Conservation (phyloP, 2,329 filamentous ascomycete species). For the Salinomyces thailandicus region DNA sequence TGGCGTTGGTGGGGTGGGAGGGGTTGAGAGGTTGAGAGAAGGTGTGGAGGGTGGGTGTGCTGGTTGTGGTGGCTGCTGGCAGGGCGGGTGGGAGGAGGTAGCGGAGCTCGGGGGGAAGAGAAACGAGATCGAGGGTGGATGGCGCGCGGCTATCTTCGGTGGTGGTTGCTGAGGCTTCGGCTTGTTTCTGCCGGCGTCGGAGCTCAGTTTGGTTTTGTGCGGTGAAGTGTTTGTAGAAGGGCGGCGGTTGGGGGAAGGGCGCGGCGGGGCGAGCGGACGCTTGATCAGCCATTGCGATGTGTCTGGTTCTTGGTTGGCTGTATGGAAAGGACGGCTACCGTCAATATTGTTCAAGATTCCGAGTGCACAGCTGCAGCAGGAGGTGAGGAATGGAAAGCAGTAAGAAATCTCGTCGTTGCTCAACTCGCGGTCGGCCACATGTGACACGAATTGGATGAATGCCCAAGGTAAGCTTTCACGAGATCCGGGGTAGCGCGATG, state of each 20-base stretch:
- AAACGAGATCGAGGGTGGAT: conserved; percentile 22
- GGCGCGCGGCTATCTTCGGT: conserved; percentile 17
- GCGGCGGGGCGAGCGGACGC: conserved; percentile 27
- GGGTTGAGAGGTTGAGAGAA: conserved; percentile 52
- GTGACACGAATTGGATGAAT: too few species aligned
- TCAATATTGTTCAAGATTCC: too few species aligned
- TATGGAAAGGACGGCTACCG: too few species aligned
- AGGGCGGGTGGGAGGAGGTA: conserved; percentile 73
- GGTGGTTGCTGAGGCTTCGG: conserved; percentile 17
- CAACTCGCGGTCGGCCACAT: too few species aligned
- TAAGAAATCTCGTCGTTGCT: too few species aligned
- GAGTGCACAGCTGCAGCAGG: too few species aligned
- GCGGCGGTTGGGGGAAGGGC: conserved; percentile 75
- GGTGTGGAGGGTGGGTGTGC: conserved; percentile 67
- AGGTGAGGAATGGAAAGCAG: too few species aligned
- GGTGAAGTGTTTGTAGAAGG: conserved; percentile 85
- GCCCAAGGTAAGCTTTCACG: too few species aligned
- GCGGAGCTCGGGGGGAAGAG: conserved; percentile 59
- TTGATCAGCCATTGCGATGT: conserved; percentile 19
- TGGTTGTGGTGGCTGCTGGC: conserved; percentile 44
- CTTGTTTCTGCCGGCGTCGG: conserved; percentile 16
- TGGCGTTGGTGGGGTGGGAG: conserved; percentile 43
- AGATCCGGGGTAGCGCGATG: too few species aligned
- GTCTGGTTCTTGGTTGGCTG: too few species aligned
- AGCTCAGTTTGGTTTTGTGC: conserved; percentile 57